Conservation (phyloP, 352 stramenopile species). For the Pythium scleroteichum region DNA sequence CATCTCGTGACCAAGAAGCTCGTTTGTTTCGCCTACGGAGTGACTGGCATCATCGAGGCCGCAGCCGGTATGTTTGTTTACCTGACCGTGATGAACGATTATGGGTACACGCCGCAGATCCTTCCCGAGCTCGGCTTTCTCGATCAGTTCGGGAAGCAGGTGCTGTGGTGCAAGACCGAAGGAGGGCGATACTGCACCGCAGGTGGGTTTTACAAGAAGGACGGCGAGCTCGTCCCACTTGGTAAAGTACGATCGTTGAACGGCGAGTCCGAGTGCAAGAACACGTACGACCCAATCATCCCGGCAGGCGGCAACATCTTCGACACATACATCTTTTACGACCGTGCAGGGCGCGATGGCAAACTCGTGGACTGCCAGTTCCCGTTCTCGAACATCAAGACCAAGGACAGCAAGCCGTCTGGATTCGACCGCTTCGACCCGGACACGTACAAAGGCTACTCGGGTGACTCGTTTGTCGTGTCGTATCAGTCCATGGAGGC, state of each 20-base stretch:
- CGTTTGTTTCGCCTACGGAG: conserved; percentile 86
- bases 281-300: conserved; percentile 51
- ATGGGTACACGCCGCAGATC: conserved; percentile 79
- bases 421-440: conserved; percentile 50
- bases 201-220: conserved; percentile 58
- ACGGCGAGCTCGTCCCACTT: conserved; percentile 34
- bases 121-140: conserved; percentile 80
- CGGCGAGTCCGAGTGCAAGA: conserved; percentile 40
- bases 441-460: conserved; percentile 52
- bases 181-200: conserved; percentile 66
- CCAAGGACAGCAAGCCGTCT: conserved; percentile 32
- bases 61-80: conserved; percentile 88
- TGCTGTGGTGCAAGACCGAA: conserved; percentile 77
- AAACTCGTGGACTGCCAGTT: conserved; percentile 86
- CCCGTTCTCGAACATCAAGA: conserved; percentile 71
- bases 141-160: conserved; percentile 87
- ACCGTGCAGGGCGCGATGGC: conserved; percentile 46
- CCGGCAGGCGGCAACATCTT: conserved; percentile 62
- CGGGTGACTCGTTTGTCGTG: conserved; percentile 35
- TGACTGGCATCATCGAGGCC: conserved; percentile 90
- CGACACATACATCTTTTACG: conserved; percentile 82
- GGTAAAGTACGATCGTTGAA: conserved; percentile 26
- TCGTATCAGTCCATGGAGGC: conserved; percentile 73
- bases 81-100: conserved; percentile 88
- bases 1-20: conserved; percentile 89